Evolutionary conservation across 768 basidiomycete genomes (phyloP), one percentile per base, ranked within the genome.

Genomic region (Pisolithus tinctorius): DNA sequence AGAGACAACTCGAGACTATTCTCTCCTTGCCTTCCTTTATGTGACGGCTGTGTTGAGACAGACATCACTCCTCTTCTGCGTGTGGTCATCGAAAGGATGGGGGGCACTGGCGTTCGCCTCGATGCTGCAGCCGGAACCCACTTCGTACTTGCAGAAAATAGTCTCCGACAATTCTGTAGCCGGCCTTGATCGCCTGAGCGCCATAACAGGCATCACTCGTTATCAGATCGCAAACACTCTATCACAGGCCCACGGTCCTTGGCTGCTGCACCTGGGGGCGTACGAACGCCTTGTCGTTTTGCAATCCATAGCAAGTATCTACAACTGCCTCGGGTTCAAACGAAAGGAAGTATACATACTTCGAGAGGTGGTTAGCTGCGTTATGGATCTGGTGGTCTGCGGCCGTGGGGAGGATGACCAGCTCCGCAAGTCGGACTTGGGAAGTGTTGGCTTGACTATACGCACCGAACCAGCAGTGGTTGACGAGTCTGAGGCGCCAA

Each of bases 41-140:
- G 74, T 59, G 75, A 75, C 65, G 68, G 80, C 69, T 44, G 78
- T 90, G 45, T 72, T 93, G 9, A 81, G 90, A 38, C 88, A 88
- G 61, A 71, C 85, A 6, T 77, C 80, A 2, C 74, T 94, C 45
- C 72, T 92, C 14, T 87, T 89, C 61, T 77, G 87, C 20, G 71
- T 91, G 8, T 88, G 88, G 87, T 82, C 86, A 42, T 80, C 85
- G n/a, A 88, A 89, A 64, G 92, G 92, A 23, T 92, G 91, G 85
- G 88, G 89, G 3, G 79, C 83, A 0, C 72, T 87, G 29, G 84
- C 89, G 3, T 83, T 91, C 56, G 79, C 81, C 16, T 79, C 80
- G 17, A 84, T 91, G 82, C 67, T 92, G 39, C 83, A 82, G 57
- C 78, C 82, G 29, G 82, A 75, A 40, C 73, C 80, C 7, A 75